Conservation (phyloP, 306 rosid species). For the Citrullus mucosospermus region DNA sequence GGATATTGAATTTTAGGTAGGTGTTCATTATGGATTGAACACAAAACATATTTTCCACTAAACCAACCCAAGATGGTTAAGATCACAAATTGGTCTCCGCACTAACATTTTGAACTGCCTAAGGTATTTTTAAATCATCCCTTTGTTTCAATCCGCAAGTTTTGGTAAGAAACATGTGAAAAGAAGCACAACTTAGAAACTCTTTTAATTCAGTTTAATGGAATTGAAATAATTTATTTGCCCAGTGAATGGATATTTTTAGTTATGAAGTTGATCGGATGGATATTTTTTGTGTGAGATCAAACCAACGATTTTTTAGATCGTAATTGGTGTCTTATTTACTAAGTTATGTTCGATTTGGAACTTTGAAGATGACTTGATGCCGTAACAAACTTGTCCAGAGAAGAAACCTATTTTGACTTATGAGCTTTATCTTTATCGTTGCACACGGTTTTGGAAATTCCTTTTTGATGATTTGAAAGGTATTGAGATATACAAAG, state of each 20-base stretch:
- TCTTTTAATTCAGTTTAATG: background rate
- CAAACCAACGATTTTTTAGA: too few relatives aligned
- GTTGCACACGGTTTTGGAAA: background rate
- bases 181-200: background rate
- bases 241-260: background rate
- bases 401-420: background rate
- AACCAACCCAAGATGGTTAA: background rate
- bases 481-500: background rate
- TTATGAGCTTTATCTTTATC: background rate
- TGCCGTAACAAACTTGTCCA: background rate
- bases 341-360: too few relatives aligned
- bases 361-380: background rate
- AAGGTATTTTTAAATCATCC: background rate
- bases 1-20: too few relatives aligned
- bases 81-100: background rate
- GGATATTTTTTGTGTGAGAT: background rate
- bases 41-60: too few relatives aligned
- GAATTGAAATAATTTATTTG: background rate
- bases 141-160: background rate
- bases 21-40: too few relatives aligned
- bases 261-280: background rate
- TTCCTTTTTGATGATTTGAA: background rate
- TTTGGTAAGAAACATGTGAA: background rate
- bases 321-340: background rate
- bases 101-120: background rate